phyloP scores from a whole-genome alignment of 2,329 filamentous ascomycete genomes.

The Tolypocladium ophioglossoides region DNA sequence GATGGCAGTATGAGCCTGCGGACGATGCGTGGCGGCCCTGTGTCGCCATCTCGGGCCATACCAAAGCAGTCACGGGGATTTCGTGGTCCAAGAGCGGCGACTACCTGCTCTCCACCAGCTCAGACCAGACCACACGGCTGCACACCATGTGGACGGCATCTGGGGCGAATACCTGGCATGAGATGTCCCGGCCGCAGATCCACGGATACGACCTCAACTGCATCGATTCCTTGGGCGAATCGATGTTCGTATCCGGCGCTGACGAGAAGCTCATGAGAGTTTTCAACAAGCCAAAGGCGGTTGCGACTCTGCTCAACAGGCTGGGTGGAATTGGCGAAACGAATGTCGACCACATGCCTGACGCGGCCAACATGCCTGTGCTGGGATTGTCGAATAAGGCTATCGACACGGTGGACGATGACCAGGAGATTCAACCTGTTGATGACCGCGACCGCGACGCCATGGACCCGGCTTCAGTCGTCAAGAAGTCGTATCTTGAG shows the following conservation, averaged over 20 bases:
- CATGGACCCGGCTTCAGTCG: slow-evolving; percentile 42
- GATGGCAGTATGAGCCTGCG: slow-evolving; percentile 58
- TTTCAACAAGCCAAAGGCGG: slow-evolving; percentile 78
- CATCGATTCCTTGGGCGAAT: slow-evolving; percentile 61
- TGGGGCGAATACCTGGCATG: slow-evolving; percentile 64
- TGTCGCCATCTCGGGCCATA: slow-evolving; percentile 75
- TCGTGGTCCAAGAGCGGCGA: slow-evolving; percentile 74
- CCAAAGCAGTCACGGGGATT: slow-evolving; percentile 68
- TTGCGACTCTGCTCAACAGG: slow-evolving; percentile 61
- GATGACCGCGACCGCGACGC: slow-evolving; percentile 41
- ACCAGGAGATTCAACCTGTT: slow-evolving; percentile 31
- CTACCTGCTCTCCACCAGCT: slow-evolving; percentile 80
- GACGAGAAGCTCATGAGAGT: slow-evolving; percentile 98
- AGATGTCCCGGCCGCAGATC: slow-evolving; percentile 91
- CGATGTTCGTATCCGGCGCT: slow-evolving; percentile 84
- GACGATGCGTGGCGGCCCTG: slow-evolving; percentile 65
- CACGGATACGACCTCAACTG: slow-evolving; percentile 98
- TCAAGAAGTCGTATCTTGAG: slow-evolving; percentile 52
- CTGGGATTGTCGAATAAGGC: slow-evolving; percentile 95
- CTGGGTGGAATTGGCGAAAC: slow-evolving; percentile 49
- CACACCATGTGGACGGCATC: slow-evolving; percentile 65
- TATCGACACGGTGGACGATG: slow-evolving; percentile 48
- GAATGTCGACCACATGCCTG: slow-evolving; percentile 48
- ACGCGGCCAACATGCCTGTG: slow-evolving; percentile 89
- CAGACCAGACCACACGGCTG: slow-evolving; percentile 86